Base-by-base conservation (phyloP, 108 stramenopile genomes). In the Nitzschia sp. region DNA sequence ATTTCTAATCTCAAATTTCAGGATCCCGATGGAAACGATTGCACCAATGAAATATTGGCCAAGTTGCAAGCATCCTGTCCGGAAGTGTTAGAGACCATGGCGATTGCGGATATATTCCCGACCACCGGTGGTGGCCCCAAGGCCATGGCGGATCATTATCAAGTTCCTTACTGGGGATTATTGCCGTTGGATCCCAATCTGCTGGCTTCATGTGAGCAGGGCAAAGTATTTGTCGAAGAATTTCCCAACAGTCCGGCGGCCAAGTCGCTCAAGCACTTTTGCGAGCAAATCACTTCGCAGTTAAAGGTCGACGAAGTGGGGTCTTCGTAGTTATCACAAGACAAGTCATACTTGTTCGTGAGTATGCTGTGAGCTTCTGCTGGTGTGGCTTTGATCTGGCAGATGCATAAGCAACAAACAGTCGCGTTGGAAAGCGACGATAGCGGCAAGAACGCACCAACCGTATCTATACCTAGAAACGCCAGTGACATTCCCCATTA, bases 171-270 rank as follows among this genome's bases (percentile, higher is more conserved):
- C 66, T 85, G 98, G 54, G 98, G 98, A 29, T 67, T 72, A 24
- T 29, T 99, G 23, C 98, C 98, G 0, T 69, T 99, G 67, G 99
- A 99, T 84, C 95, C 98, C 0, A 90, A 93, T 53, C 68, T 99
- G 17, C 81, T 97, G 48, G 79, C 84, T 59, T 81, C 95, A 0
- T 98, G 98, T 72, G 99, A 99, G 66, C 73, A 87, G 30, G 99
- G 99, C 31, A 74, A 71, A 35, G 66, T 81, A 8, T 90, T 92
- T 77, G 85, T 87, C 19, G 84, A 90, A 64, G 75, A 63, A 21
- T 77, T 68, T 46, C 79, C 85, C 4, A 59, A 76, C 23, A 80
- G 83, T 73, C 59, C 70, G 3, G 90, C 89, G 4, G 70, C 74
- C 2, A 54, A 77, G 34, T 77, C 93, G 13, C 61, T 94, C 56